Base-by-base conservation (phyloP, 495 filamentous ascomycete species). In the Acidiella bohemica region DNA sequence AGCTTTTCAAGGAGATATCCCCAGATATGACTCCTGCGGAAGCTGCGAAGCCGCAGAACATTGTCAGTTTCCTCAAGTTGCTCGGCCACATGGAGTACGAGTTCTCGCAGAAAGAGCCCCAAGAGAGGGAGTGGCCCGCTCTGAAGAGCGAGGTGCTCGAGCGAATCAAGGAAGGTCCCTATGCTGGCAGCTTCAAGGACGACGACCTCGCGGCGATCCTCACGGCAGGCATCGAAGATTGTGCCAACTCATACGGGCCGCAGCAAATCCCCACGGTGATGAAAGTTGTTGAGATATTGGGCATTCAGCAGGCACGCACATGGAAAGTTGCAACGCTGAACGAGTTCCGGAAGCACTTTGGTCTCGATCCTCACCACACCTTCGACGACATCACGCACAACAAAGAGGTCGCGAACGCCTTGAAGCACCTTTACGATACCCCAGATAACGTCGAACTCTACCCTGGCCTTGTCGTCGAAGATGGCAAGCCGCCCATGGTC, bases 361-460 rank as follows among this genome's bases (percentile, higher is more conserved):
- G 73, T 8, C 62, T 94, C 13, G 70, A 75, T 43, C 73, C 75
- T 0, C 73, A 93, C 53, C 67, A 76, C 49, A 79, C 70, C 0
- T 94, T 94, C 39, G 79, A 87, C 44, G 79, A 84, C 40, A 92
- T 93, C 65, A 93, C 86, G 51, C 66, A 73, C 0, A 77, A 93
- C 53, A 75, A 74, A 5, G 69, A 72, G n/a, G 73, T 92, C 21
- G 71, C 75, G 9, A 68, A 81, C 14, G 68, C 78, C 36, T 70
- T 93, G 9, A 74, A 71, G 34, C 70, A 78, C 39, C 64, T 93
- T 21, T 93, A 93, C 53, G 79, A 84, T 34, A 71, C 76, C 40
- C 81, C 81, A 0, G 82, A 92, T 57, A 70, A 70, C 37, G 83
- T 87, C 9, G 83, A 90, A 58, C 63, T 90, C 2, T 90, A 90